Base-by-base conservation (phyloP, 495 filamentous ascomycete genomes). In the Neurospora sp. region DNA sequence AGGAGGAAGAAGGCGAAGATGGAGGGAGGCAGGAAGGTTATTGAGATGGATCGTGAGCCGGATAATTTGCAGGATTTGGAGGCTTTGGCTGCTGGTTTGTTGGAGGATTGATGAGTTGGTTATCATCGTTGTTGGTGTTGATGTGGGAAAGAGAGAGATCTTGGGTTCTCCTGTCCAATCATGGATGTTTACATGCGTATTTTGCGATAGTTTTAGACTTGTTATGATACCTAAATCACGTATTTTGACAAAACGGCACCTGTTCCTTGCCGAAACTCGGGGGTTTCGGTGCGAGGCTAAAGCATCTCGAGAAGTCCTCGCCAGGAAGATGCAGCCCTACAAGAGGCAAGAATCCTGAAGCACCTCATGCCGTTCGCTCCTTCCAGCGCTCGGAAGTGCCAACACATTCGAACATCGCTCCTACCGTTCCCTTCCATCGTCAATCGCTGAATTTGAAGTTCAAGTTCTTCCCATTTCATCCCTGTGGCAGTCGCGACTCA, bases 51-150 rank as follows among this genome's bases (percentile, higher is more conserved):
- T 35, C 83, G 88, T 48, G 89, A 91, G 81, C 93, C 93, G 71
- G 89, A 94, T 81, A 97, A 91, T 35, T 81, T 97, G 83, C 92
- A 95, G 77, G 93, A 97, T 86, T 83, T 97, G 80, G 95, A 98
- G 82, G 90, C 91, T 71, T 78, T 97, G 87, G 95, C 95, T 75
- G 88, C 91, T 75, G 94, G 93, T 2, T 83, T 98, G 78, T 84
- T 98, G 77, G 91, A 87, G 70, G 85, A 84, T 70, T 85, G 65
- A 73, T 65, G 27, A 65, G 12, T 31, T 31, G 53, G 12, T 65
- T 65, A 59, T 59, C 20, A 27, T 4, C 10, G 12, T 40, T 31
- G 10, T 27, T 59, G 9, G 48, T 53, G 20, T 9, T 53, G 45
- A 2, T 22, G 42, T 45, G 42, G 42, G 42, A 9, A 20, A 20